Base-by-base conservation (phyloP, 805 yeast genomes). In the Ogataea methylovora region DNA sequence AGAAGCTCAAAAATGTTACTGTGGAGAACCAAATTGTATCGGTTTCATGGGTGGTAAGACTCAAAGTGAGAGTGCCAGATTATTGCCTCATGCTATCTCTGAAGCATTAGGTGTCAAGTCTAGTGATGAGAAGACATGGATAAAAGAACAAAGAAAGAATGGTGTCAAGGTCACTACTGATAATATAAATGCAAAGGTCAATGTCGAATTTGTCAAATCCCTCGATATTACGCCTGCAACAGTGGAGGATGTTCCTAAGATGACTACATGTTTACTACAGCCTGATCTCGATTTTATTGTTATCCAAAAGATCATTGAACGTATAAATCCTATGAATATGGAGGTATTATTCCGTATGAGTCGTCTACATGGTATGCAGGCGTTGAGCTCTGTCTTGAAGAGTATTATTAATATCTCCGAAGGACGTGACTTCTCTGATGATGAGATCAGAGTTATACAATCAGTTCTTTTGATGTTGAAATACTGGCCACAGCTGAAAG, bases 41-140 rank as follows among this genome's bases (percentile, higher is more conserved):
- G 95, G 97, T 23, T 80, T 82, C 44, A 75, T 90, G 65, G 98
- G 97, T 44, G 98, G 98, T 32, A 88, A 87, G 58, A 90, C 95
- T 3, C 98, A 92, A 61, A 87, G 97, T 2, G 95, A 87, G 46
- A 84, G 90, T 22, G 90, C 90, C 1, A 69, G 84, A 26, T 61
- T 85, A 37, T 67, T 90, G 32, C 96, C 97, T 2, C 90, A 84
- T 42, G 73, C 77, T 17, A 70, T 83, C 24, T 76, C 92, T 8
- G 94, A 84, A 41, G 97, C 96, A 0, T 67, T 92, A 30, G 95
- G 95, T 14, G 80, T 88, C 8, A 64, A 73, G 11, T 62, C 73
- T 2, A 68, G 69, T 18, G 76, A 76, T 41, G 95, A 85, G 52
- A 80, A 77, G 48, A 75, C 67, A 36, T 82, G 88, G 79, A 59